A percentile compares a stretch with the other conserved stretches of the same genome.
Conservation (phyloP, 441 rosid species). For the Breynia disticha region DNA sequence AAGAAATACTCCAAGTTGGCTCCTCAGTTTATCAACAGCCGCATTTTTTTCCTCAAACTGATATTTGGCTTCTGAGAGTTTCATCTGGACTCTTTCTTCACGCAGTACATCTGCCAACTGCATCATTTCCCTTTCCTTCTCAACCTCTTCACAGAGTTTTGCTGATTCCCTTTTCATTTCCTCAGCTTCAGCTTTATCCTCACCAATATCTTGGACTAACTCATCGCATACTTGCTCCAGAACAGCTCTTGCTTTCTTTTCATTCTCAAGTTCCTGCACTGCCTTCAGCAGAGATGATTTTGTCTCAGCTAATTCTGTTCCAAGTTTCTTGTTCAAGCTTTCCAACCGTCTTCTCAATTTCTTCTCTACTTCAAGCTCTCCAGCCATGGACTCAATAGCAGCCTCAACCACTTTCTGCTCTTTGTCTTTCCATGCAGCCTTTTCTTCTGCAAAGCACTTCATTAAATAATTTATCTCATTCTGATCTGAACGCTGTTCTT, state of each 20-base stretch:
- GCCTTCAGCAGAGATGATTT: slow-evolving; percentile 57
- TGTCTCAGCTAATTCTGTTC: slow-evolving; percentile 70
- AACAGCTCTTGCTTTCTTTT: slow-evolving; percentile 70
- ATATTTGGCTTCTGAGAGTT: slow-evolving; percentile 71
- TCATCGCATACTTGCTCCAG: slow-evolving; percentile 83
- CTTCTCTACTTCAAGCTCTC: slow-evolving; percentile 86
- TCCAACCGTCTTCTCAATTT: slow-evolving; percentile 73
- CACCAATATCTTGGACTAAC: slow-evolving; percentile 55
- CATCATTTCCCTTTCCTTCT: slow-evolving; percentile 81
- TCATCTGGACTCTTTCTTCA: slow-evolving; percentile 72
- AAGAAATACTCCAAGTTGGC: slow-evolving; percentile 71
- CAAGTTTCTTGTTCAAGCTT: slow-evolving; percentile 91
- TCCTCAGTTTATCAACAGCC: slow-evolving; percentile 66
- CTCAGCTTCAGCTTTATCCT: slow-evolving; percentile 61
- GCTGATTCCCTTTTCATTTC: slow-evolving; percentile 60
- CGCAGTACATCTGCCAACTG: slow-evolving; percentile 63
- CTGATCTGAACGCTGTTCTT: slow-evolving; percentile 67
- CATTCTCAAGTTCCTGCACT: slow-evolving; percentile 72
- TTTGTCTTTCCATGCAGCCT: slow-evolving; percentile 80
- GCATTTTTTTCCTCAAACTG: slow-evolving; percentile 75
- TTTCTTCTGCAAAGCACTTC: slow-evolving; percentile 92
- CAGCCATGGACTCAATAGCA: slow-evolving; percentile 83
- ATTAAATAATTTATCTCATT: slow-evolving; percentile 63
- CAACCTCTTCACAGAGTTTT: slow-evolving; percentile 55
- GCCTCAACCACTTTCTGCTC: slow-evolving; percentile 84